Evolutionary conservation across 805 yeast genomes (phyloP).

Genomic region (Wickerhamiella spandovensis): DNA sequence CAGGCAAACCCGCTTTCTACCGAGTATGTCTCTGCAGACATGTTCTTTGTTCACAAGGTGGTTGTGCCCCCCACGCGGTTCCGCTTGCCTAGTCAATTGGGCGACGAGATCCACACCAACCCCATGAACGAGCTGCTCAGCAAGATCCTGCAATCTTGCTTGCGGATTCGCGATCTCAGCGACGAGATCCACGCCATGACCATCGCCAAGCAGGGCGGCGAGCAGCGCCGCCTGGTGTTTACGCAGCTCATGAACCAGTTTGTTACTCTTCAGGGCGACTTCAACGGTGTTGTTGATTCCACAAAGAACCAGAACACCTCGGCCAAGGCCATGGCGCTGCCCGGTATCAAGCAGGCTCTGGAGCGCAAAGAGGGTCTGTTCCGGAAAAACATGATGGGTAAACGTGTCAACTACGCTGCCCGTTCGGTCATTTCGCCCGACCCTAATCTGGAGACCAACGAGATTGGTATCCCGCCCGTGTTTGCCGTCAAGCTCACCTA

Average conservation of each 20-base stretch:
- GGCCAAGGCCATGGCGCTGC: conserved; percentile 61
- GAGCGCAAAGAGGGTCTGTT: conserved; percentile 98
- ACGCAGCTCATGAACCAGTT: conserved; percentile 90
- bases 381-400: conserved; percentile 99
- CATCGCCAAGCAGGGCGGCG: conserved; percentile 44
- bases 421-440: conserved; percentile 99
- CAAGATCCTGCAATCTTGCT: conserved; percentile 63
- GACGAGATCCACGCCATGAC: conserved; percentile 59
- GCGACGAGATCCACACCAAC: conserved; percentile 93
- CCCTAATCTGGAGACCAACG: conserved; percentile 94
- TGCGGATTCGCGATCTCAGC: conserved; percentile 76
- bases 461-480: conserved; percentile 98
- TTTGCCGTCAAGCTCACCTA: conserved; percentile 91
- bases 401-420: conserved; percentile 97
- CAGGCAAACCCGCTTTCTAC: conserved; percentile 57
- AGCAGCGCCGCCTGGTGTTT: conserved; percentile 62
- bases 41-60: conserved; percentile 78
- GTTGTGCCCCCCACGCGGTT: conserved; percentile 95
- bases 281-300: conserved; percentile 84
- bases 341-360: conserved; percentile 94
- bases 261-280: conserved; percentile 89
- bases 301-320: conserved; percentile 69
- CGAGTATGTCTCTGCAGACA: conserved; percentile 46
- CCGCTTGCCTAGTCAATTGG: conserved; percentile 90
- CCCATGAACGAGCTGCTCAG: conserved; percentile 81